phyloP scores from a whole-genome alignment of 176 grass and related monocot species.

The Elaeis guineensis region DNA sequence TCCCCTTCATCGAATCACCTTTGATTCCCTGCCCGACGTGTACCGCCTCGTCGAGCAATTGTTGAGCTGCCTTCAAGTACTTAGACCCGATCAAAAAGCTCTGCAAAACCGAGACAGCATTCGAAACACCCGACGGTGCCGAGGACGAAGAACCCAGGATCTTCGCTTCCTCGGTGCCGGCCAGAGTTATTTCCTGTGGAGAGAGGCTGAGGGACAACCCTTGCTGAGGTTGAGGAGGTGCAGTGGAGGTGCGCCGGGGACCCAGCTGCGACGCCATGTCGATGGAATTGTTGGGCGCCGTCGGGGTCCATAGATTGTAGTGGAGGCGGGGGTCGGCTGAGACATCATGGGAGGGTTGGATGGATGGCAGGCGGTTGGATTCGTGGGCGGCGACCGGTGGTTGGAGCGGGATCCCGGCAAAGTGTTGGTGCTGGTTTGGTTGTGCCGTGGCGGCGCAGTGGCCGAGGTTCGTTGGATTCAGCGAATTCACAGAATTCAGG shows the following conservation, averaged over 20 bases:
- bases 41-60: conserved; percentile 86
- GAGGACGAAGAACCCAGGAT: conserved; percentile 15
- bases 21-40: conserved; percentile 61
- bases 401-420: conserved; percentile 78
- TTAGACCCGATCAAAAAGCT: conserved; percentile 82
- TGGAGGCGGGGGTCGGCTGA: conserved; percentile 19
- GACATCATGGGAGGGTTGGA: background rate
- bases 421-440: conserved; percentile 41
- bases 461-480: conserved; percentile 43
- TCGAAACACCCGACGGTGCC: conserved; percentile 5
- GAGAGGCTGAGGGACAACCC: conserved; percentile 78
- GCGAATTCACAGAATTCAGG: conserved; percentile 67
- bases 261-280: conserved; percentile 27
- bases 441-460: conserved; percentile 14
- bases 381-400: conserved; percentile 16
- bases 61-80: conserved; percentile 82
- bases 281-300: background rate
- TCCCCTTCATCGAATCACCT: conserved; percentile 7
- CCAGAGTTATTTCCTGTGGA: conserved; percentile 57
- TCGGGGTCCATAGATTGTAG: conserved; percentile 52
- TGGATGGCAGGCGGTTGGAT: background rate
- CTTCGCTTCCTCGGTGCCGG: conserved; percentile 32
- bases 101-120: conserved; percentile 15
- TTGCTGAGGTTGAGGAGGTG: conserved; percentile 18
- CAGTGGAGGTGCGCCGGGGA: background rate